Percentiles rank a stretch among this genome's conserved stretches.
Evolutionary conservation across 1,284 basidiomycete genomes (phyloP).

Genomic region (Ceratobasidium sp.): DNA sequence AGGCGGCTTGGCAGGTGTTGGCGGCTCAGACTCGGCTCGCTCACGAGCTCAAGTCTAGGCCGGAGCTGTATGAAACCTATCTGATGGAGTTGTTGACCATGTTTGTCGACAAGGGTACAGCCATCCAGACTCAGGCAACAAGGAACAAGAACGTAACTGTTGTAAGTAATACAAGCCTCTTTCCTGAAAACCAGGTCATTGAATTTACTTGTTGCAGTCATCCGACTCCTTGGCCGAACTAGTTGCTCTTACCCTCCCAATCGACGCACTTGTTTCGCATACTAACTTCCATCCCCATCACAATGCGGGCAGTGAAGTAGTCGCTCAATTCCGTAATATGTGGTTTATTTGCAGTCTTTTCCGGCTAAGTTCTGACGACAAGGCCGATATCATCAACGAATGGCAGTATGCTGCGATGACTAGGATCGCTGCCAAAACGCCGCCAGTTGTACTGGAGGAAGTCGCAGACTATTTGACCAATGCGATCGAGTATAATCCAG

Average conservation of each 20-base stretch:
- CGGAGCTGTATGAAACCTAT: constrained; percentile 82
- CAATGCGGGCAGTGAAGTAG: constrained; percentile 69
- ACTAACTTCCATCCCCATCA: constrained; percentile 73
- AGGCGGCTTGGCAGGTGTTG: constrained; percentile 64
- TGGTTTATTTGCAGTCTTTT: constrained; percentile 95
- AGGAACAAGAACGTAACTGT: constrained; percentile 46
- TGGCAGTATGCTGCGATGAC: constrained; percentile 81
- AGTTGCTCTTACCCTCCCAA: constrained; percentile 86
- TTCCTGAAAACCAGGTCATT: constrained; percentile 42
- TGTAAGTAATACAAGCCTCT: constrained; percentile 13
- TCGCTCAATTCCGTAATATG: constrained; percentile 88
- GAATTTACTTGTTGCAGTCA: constrained; percentile 24
- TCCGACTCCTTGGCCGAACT: constrained; percentile 83
- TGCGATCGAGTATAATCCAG: constrained; percentile 93
- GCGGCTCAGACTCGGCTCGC: constrained; percentile 90
- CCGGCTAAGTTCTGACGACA: constrained; percentile 65
- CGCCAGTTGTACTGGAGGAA: constrained; percentile 83
- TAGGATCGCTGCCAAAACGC: constrained; percentile 89
- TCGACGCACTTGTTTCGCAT: constrained; percentile 89
- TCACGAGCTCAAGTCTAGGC: constrained; percentile 74
- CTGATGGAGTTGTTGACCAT: constrained; percentile 86
- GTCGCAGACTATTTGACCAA: constrained; percentile 87
- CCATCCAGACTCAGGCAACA: constrained; percentile 78
- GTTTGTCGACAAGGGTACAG: constrained; percentile 91
- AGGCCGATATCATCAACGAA: constrained; percentile 65